Evolutionary conservation across 192 early-diverging fungal genomes (phyloP).

Genomic region (Diversispora epigaea): DNA sequence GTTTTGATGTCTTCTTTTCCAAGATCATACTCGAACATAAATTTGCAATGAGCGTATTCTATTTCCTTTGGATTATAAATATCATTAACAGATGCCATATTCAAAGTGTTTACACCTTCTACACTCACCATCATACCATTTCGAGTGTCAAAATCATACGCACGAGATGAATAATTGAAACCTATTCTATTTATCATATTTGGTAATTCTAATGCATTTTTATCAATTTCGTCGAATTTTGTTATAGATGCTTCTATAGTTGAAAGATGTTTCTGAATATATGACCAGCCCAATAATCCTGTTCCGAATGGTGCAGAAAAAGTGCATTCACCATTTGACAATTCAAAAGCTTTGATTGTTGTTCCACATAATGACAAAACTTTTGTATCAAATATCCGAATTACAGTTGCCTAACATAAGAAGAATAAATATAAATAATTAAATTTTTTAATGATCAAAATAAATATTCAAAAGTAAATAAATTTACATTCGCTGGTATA

Average conservation of each 20-base stretch:
- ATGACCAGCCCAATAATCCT: constrained; percentile 12
- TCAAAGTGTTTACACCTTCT: not conserved
- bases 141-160: constrained; percentile 1
- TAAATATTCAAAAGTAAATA: not conserved
- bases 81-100: not conserved
- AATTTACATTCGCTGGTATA: constrained; percentile 23
- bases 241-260: not conserved
- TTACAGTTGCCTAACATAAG: not conserved
- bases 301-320: constrained; percentile 15
- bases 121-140: constrained; percentile 8
- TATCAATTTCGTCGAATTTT: not conserved
- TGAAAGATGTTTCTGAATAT: constrained; percentile 16
- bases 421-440: not conserved
- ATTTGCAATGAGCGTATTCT: not conserved
- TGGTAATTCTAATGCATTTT: not conserved
- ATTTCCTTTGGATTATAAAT: not conserved
- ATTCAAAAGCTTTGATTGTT: constrained; percentile 19
- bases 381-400: constrained; percentile 14
- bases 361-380: constrained; percentile 5
- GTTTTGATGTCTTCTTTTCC: constrained; percentile 1
- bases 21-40: not conserved
- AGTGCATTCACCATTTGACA: constrained; percentile 1
- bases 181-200: not conserved
- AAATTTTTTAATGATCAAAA: not conserved
- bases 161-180: not conserved